Evolutionary conservation across 2,329 filamentous ascomycete genomes (phyloP).

Genomic region (Aspergillus sp.): DNA sequence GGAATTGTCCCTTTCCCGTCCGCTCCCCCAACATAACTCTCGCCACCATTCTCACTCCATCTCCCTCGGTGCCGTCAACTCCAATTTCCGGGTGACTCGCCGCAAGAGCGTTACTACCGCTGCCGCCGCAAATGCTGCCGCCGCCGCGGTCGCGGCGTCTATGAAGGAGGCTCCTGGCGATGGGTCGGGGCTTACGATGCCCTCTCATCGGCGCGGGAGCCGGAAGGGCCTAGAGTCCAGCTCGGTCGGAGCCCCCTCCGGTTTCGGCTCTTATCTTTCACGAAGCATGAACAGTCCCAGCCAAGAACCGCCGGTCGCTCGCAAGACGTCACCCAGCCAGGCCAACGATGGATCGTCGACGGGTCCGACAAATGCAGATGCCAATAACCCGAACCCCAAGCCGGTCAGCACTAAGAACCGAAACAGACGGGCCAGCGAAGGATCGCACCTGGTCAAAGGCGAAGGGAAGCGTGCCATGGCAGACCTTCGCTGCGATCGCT

Average conservation of each 20-base stretch:
- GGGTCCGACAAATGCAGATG: conserved; percentile 39
- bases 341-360: conserved; percentile 26
- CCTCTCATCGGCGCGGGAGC: conserved; percentile 57
- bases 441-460: conserved; percentile 76
- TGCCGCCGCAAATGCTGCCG: conserved; percentile 70
- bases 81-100: conserved; percentile 82
- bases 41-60: conserved; percentile 81
- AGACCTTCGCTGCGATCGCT: conserved; percentile 94
- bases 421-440: conserved; percentile 75
- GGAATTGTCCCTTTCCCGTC: conserved; percentile 61
- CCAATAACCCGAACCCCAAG: conserved; percentile 51
- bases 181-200: conserved; percentile 59
- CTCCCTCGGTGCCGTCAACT: conserved; percentile 73
- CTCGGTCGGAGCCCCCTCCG: conserved; percentile 45
- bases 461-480: conserved; percentile 76
- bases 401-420: conserved; percentile 55
- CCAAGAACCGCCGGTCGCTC: conserved; percentile 35
- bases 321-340: conserved; percentile 42
- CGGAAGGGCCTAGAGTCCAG: conserved; percentile 66
- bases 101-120: conserved; percentile 89
- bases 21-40: conserved; percentile 67
- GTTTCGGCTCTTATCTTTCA: conserved; percentile 46
- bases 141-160: conserved; percentile 62
- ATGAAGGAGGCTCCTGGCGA: conserved; percentile 64
- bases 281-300: conserved; percentile 41